Conservation (phyloP, 352 stramenopile genomes). For the Globisporangium nunn region DNA sequence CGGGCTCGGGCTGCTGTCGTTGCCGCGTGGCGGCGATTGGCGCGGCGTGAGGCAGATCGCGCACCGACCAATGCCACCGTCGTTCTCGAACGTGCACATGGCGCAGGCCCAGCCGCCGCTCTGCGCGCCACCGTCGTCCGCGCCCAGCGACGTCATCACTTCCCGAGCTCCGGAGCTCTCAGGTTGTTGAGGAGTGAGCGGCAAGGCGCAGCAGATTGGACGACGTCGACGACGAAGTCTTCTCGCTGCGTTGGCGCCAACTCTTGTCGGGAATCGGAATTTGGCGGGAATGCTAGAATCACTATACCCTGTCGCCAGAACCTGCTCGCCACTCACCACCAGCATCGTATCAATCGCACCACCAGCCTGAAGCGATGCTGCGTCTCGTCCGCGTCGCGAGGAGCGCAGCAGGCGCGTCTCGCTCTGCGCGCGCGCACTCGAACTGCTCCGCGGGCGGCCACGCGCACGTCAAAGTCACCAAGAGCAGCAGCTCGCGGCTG, state of each 20-base stretch:
- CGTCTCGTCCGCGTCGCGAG: neutral
- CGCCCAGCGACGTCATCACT: too few species aligned
- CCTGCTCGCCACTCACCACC: too few species aligned
- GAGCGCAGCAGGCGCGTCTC: neutral
- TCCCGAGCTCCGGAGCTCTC: too few species aligned
- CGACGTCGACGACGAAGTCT: too few species aligned
- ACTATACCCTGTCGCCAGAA: too few species aligned
- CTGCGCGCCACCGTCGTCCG: conserved; percentile 1
- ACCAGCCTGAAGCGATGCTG: too few species aligned
- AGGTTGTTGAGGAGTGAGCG: too few species aligned
- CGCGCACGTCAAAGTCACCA: conserved; percentile 26
- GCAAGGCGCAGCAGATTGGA: too few species aligned
- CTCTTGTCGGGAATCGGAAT: too few species aligned
- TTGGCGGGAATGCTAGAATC: too few species aligned
- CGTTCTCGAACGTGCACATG: conserved; percentile 76
- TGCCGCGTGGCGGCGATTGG: conserved; percentile 1
- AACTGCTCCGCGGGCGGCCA: conserved; percentile 17
- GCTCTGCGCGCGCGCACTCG: conserved; percentile 18
- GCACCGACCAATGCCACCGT: conserved; percentile 22
- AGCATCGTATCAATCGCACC: too few species aligned
- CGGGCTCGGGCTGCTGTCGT: conserved; percentile 4
- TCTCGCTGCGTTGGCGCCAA: too few species aligned
- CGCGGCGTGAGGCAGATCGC: conserved; percentile 38
- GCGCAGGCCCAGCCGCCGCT: conserved; percentile 43
- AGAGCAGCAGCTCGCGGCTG: conserved; percentile 25